Base-by-base conservation (phyloP, 257 asterid species). In the Solanum raphanifolium region DNA sequence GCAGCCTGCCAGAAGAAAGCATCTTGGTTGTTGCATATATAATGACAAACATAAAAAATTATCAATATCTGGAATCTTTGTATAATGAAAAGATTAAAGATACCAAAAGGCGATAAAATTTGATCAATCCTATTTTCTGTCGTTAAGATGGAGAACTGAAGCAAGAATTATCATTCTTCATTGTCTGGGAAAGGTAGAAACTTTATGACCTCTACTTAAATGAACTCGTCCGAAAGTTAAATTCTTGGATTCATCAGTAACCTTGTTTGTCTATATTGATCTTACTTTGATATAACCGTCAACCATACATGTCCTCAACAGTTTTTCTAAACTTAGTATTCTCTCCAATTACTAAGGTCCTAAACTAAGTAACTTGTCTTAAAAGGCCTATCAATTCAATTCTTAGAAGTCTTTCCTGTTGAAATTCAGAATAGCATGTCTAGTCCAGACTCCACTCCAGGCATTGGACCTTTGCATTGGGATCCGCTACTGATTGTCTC, bases 401-500 rank as follows among this genome's bases (percentile, higher is more conserved):
- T 81, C 41, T 29, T 29, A 27, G 2, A 20, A 48, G 4, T 48
- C 85, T 48, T 81, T 48, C 69, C 41, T 29, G 69, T 15, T 66
- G 65, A 39, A 85, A n/a, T 41, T 84, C 43, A 25, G 41, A 72
- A 75, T 52, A 88, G 32, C 52, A 94, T 91, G 94, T 36, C 92
- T 88, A 87, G 90, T 43, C 92, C 92, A 43, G 23, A 89, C n/a
- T 68, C 41, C 27, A 74, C 92, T 58, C 88, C 93, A 38, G 86
- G 48, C 1, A 12, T 2, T n/a, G 89, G 83, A 87, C 83, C 90
- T 18, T 88, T 94, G 4, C 90, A 38, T 85, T 93, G 94, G 96
- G 91, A 94, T 87, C 95, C 96, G 21, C 82, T 84, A 86, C 86
- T 94, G 6, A 88, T 93, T 9, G 94, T 92, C 11, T 15, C 90